Conservation (phyloP, 768 basidiomycete genomes). For the Kwoniella sp. region DNA sequence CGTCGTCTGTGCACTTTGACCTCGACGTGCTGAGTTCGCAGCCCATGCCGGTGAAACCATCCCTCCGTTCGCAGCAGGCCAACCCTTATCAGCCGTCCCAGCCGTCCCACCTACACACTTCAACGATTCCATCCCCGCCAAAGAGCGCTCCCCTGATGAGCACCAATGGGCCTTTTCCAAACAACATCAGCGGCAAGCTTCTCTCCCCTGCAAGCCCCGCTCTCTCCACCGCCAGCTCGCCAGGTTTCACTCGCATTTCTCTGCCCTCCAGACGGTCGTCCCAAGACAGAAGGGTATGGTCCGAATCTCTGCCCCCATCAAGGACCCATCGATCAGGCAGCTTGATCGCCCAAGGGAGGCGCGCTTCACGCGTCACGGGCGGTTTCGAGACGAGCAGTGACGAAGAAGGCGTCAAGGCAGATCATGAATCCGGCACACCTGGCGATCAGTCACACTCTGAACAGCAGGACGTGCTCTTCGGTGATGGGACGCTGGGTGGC, state of each 20-base stretch:
- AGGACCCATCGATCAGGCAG: slow-evolving; percentile 10
- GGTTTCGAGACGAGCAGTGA: slow-evolving; percentile 31
- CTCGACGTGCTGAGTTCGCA: too few species aligned
- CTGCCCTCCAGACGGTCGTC: slow-evolving; percentile 7
- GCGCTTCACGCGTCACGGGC: slow-evolving; percentile 29
- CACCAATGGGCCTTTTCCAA: slow-evolving; percentile 12
- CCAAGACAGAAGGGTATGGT: slow-evolving; percentile 17
- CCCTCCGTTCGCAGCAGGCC: not conserved
- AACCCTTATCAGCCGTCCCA: slow-evolving; percentile 13
- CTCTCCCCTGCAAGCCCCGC: slow-evolving; percentile 2
- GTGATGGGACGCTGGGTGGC: slow-evolving; percentile 3
- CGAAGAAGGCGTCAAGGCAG: slow-evolving; percentile 7
- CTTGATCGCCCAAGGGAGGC: slow-evolving; percentile 20
- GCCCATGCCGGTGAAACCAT: too few species aligned
- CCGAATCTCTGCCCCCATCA: slow-evolving; percentile 5
- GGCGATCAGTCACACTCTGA: too few species aligned
- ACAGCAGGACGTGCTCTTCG: too few species aligned
- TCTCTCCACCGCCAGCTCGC: not conserved
- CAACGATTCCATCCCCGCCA: slow-evolving; percentile 8
- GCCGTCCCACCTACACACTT: slow-evolving; percentile 10
- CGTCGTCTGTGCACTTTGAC: slow-evolving; percentile 9
- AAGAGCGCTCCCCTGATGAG: slow-evolving; percentile 18
- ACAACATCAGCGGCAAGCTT: too few species aligned
- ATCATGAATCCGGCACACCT: slow-evolving; percentile 3
- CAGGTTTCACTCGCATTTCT: not conserved